Evolutionary conservation across 1,139 yeast genomes (phyloP).

Genomic region (Hansenula sp.): DNA sequence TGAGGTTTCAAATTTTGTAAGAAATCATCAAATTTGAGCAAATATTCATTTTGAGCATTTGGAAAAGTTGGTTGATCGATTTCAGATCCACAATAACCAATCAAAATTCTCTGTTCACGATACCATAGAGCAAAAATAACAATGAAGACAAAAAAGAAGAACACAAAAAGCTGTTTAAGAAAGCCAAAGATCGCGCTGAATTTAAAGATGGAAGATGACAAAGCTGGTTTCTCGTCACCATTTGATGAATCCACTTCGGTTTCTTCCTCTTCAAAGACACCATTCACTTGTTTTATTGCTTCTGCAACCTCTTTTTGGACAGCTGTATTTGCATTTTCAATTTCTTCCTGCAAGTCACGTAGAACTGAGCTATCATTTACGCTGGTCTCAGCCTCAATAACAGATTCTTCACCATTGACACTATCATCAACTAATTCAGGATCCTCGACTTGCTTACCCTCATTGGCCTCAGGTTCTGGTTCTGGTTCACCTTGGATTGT

Average conservation of each 20-base stretch:
- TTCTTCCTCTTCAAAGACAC: conserved; percentile 15
- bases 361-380: conserved; percentile 11
- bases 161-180: conserved; percentile 14
- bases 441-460: conserved; percentile 16
- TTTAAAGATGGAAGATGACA: background rate
- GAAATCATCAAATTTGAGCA: conserved; percentile 14
- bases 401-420: conserved; percentile 7
- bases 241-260: background rate
- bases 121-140: conserved; percentile 49
- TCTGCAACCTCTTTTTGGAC: conserved; percentile 25
- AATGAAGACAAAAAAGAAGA: conserved; percentile 16
- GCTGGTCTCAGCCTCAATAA: background rate
- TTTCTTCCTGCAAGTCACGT: conserved; percentile 19
- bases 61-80: conserved; percentile 29
- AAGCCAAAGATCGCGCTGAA: conserved; percentile 14
- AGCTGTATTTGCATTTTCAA: conserved; percentile 22
- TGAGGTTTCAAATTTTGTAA: conserved; percentile 41
- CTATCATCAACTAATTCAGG: conserved; percentile 18
- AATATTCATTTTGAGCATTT: conserved; percentile 15
- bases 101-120: conserved; percentile 50
- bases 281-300: conserved; percentile 23
- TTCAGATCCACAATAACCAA: conserved; percentile 70
- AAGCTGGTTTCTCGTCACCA: background rate
- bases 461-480: conserved; percentile 21
- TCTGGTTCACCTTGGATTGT: conserved; percentile 5